These are phyloP conservation scores for Mycotypha africana DNA, from an alignment of 371 early-diverging fungal genomes.

Conservation along the genomic window DNA sequence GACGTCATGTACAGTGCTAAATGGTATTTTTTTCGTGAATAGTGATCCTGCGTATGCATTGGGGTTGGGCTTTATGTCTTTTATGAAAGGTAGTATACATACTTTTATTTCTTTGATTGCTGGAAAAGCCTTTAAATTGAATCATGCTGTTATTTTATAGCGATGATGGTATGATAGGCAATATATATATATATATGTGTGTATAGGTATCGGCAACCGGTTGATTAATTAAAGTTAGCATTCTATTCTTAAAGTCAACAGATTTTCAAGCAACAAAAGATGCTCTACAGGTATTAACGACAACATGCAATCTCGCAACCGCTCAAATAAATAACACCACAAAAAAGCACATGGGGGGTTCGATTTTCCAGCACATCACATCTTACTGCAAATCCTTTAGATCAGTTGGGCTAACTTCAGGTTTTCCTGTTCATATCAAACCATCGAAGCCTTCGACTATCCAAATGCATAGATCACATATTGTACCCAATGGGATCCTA, in stretches of 20 bases:
- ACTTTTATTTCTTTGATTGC: too few relatives aligned
- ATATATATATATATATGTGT: not conserved
- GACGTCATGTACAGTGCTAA: not conserved
- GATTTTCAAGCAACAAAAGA: constrained; percentile 29
- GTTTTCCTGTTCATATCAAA: constrained; percentile 7
- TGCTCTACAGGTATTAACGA: constrained; percentile 31
- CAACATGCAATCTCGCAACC: constrained; percentile 31
- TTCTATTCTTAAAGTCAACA: constrained; percentile 21
- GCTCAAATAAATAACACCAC: constrained; percentile 43
- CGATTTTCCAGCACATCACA: constrained; percentile 14
- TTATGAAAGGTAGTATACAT: constrained; percentile 36
- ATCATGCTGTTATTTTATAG: constrained; percentile 4
- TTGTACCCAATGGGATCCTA: constrained; percentile 46
- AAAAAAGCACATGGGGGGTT: constrained; percentile 15
- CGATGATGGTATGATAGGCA: constrained; percentile 27
- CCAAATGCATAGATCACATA: constrained; percentile 18
- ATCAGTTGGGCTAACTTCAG: constrained; percentile 12
- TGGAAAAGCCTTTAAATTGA: not conserved
- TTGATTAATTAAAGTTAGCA: too few relatives aligned
- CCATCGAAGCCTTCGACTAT: constrained; percentile 9
- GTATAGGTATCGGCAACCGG: not conserved
- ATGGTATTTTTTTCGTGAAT: not conserved
- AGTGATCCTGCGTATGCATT: constrained; percentile 44
- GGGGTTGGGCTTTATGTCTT: constrained; percentile 42
- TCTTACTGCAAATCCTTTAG: constrained; percentile 16